Conservation (phyloP, 352 stramenopile species). For the Phytophthora lateralis region DNA sequence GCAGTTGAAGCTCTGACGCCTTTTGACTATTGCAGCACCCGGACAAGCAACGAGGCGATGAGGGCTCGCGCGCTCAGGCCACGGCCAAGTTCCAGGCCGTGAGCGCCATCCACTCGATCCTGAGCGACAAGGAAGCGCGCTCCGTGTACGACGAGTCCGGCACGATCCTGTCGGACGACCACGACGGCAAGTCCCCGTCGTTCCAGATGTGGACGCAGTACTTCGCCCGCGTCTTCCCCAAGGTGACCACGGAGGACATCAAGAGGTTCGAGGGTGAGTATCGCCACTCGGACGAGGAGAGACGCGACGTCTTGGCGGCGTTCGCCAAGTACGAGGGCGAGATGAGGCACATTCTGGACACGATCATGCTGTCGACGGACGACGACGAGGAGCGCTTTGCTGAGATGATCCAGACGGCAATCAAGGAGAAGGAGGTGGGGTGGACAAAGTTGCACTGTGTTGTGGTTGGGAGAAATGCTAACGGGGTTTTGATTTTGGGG, state of each 20-base stretch:
- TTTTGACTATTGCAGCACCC: slow-evolving; percentile 65
- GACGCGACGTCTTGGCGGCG: slow-evolving; percentile 72
- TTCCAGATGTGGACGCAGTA: slow-evolving; percentile 87
- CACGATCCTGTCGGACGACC: slow-evolving; percentile 57
- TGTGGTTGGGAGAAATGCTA: neutral
- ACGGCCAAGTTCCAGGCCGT: slow-evolving; percentile 89
- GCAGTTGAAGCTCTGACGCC: slow-evolving; percentile 13
- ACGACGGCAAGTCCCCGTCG: slow-evolving; percentile 52
- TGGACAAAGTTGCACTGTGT: neutral
- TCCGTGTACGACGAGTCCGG: slow-evolving; percentile 88
- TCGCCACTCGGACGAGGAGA: slow-evolving; percentile 85
- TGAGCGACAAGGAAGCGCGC: slow-evolving; percentile 77
- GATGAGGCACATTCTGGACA: slow-evolving; percentile 82
- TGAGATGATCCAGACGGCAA: slow-evolving; percentile 69
- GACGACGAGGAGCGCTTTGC: slow-evolving; percentile 75
- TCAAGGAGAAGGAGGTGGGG: slow-evolving; percentile 47
- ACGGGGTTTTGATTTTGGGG: slow-evolving; percentile 2
- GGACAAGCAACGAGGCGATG: slow-evolving; percentile 89
- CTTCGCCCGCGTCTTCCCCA: slow-evolving; percentile 89
- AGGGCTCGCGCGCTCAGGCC: slow-evolving; percentile 47
- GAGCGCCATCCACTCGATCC: slow-evolving; percentile 84
- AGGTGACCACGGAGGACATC: slow-evolving; percentile 85
- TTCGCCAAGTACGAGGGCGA: slow-evolving; percentile 83
- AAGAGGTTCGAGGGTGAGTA: slow-evolving; percentile 80
- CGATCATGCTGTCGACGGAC: slow-evolving; percentile 89